Base-by-base conservation (phyloP, 2,329 filamentous ascomycete genomes). In the Nannizzia gypsea region DNA sequence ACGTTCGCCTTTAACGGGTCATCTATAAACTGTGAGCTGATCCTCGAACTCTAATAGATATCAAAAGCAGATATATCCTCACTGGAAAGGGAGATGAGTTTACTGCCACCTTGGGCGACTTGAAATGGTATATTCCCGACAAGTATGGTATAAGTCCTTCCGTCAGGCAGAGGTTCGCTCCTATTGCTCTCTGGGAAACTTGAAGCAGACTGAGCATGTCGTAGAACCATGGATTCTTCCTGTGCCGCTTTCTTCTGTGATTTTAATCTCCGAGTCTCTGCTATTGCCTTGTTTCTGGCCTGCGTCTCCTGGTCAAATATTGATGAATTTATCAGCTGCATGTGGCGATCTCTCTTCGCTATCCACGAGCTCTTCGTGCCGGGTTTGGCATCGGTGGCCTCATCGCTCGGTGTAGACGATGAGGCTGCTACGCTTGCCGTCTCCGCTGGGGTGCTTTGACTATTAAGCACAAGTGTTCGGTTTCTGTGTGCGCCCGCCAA, bases 261-360 rank as follows among this genome's bases (percentile, higher is more conserved):
- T 59, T 71, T 75, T 4, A 69, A 61, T 59, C 69, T 74, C 40
- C 82, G 78, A 1, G 84, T 88, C 66, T 88, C 82, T 64, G 89
- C 86, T 48, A 91, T 87, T 9, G 86, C 87, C 67, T 83, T 86
- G 8, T 82, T 77, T 50, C 88, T 82, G 31, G 81, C 81, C 68
- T 88, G 82, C 9, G 81, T 79, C 62, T 89, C 85, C 70, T 89
- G 86, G 64, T 90, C 85, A 70, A 87, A 93, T 0, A 92, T 82
- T 15, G 83, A 82, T 20, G 86, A 83, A 69, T 92, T 95, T 73
- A 95, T 93, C 44, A 95, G 77, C 71, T 95, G 89, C 69, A 88
- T 82, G 69, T 91, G 88, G 56, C 87, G 86, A 70, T 88, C 88
- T 56, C 79, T 86, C 69, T 85, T 88, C 4, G 84, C 82, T 46